Evolutionary conservation across 768 basidiomycete genomes (phyloP).

Genomic region (Suillus bovinus): DNA sequence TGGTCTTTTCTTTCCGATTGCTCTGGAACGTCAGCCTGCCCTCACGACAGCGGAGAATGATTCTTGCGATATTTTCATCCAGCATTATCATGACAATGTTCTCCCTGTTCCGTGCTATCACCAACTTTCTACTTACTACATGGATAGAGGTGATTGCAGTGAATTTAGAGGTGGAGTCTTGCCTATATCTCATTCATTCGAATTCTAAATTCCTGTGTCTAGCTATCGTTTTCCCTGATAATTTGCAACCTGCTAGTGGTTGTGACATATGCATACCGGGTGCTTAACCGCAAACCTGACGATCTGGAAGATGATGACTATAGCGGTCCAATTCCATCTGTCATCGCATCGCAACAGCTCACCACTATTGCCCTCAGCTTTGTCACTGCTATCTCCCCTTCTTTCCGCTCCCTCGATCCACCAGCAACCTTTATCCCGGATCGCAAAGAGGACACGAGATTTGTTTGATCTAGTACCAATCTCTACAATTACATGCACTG

Average conservation of each 20-base stretch:
- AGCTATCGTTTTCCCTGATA: conserved; percentile 8
- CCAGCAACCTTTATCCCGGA: background rate
- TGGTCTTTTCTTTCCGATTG: conserved; percentile 11
- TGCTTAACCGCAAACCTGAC: conserved; percentile 1
- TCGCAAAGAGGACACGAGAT: background rate
- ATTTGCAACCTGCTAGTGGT: conserved; percentile 18
- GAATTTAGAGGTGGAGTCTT: conserved; percentile 6
- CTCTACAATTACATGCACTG: background rate
- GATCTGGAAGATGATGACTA: conserved; percentile 15
- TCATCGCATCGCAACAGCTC: conserved; percentile 9
- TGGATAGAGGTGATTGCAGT: background rate
- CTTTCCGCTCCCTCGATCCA: background rate
- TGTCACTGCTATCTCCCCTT: too few species aligned
- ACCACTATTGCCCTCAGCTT: conserved; percentile 21
- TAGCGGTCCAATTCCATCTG: background rate
- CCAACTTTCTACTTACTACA: background rate
- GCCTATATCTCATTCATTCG: background rate
- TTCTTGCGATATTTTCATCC: conserved; percentile 14
- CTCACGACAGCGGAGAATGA: conserved; percentile 16
- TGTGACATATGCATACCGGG: conserved; percentile 14
- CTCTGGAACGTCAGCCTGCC: conserved; percentile 20
- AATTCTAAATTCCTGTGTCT: background rate
- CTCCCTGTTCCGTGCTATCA: conserved; percentile 13
- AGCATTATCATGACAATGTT: conserved; percentile 15
- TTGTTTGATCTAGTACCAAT: background rate